phyloP scores from a whole-genome alignment of 2,329 filamentous ascomycete genomes.

The Pseudogymnoascus verrucosus region DNA sequence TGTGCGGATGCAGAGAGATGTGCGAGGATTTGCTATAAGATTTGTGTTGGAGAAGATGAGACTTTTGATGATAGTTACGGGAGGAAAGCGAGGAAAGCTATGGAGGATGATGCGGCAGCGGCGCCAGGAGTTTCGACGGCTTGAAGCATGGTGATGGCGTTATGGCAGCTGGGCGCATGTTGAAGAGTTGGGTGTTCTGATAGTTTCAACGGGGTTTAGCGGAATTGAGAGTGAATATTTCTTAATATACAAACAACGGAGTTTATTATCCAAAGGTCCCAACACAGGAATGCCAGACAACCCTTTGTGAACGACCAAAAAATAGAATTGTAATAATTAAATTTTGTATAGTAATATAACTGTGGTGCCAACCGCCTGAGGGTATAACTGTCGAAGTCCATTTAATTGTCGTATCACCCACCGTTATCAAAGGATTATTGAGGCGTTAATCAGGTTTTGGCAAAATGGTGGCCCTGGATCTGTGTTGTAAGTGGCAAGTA shows the following conservation, averaged over 20 bases:
- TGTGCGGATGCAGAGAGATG: constrained; percentile 23
- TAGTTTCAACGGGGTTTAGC: neutral
- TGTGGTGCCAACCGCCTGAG: too few relatives aligned
- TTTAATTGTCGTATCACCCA: too few relatives aligned
- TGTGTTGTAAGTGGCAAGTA: too few relatives aligned
- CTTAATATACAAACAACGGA: neutral
- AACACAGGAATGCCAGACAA: too few relatives aligned
- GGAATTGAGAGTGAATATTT: neutral
- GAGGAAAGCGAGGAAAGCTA: constrained; percentile 15
- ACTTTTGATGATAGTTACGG: constrained; percentile 22
- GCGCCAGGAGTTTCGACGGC: neutral
- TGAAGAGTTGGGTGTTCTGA: neutral
- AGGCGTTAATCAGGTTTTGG: too few relatives aligned
- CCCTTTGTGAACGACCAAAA: too few relatives aligned
- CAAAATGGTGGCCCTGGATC: too few relatives aligned
- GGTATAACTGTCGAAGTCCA: too few relatives aligned
- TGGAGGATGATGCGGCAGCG: neutral
- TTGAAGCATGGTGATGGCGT: neutral
- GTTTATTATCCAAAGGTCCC: too few relatives aligned
- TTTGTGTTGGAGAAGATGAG: constrained; percentile 29
- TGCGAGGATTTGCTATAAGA: constrained; percentile 27
- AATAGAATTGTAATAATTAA: too few relatives aligned
- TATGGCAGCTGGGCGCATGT: neutral
- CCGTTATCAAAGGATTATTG: too few relatives aligned
- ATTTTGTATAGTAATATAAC: too few relatives aligned